phyloP scores from a whole-genome alignment of 1,284 basidiomycete species.

The Sporisorium scitamineum region DNA sequence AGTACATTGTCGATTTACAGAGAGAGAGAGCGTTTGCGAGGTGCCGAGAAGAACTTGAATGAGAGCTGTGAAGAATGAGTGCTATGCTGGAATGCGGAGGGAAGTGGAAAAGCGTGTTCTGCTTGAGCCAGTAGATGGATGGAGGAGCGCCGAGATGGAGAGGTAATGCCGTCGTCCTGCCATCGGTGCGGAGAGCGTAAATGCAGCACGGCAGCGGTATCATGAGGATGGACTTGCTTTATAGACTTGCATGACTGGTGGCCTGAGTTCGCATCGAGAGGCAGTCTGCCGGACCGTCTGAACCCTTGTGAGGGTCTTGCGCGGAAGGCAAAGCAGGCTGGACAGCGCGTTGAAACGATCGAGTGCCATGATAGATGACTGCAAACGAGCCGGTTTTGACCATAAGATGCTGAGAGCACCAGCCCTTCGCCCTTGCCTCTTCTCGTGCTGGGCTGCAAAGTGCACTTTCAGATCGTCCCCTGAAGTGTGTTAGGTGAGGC shows the following conservation, averaged over 20 bases:
- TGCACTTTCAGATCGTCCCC: too few species aligned
- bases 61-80: not conserved
- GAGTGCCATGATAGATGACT: not conserved
- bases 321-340: not conserved
- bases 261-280: not conserved
- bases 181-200: too few species aligned
- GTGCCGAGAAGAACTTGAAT: not conserved
- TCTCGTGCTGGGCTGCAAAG: too few species aligned
- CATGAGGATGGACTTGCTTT: not conserved
- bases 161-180: too few species aligned
- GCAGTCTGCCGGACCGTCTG: not conserved
- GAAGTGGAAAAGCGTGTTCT: not conserved
- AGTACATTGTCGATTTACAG: constrained; percentile 3
- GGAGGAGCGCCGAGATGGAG: too few species aligned
- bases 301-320: not conserved
- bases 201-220: not conserved
- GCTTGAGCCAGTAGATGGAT: not conserved
- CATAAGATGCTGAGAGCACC: too few species aligned
- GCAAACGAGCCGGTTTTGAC: too few species aligned
- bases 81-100: not conserved
- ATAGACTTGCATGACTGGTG: not conserved
- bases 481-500: too few species aligned
- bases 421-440: too few species aligned
- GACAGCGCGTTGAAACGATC: not conserved
- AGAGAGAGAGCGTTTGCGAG: not conserved